phyloP scores from a whole-genome alignment of 2,329 filamentous ascomycete species.

The Fusarium sp. region DNA sequence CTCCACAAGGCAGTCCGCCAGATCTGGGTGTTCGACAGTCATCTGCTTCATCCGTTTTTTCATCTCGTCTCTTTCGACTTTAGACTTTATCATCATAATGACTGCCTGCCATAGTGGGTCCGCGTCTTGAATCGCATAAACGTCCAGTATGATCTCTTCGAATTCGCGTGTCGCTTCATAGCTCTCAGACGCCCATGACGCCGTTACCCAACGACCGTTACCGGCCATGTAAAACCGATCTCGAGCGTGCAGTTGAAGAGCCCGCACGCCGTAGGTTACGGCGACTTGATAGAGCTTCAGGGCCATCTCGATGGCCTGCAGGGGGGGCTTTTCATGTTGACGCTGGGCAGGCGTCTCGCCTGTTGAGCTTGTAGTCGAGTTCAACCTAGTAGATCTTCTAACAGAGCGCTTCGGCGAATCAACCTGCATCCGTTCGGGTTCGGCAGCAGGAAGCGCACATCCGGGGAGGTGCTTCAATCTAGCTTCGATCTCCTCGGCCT shows the following conservation, averaged over 20 bases:
- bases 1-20: slow-evolving; percentile 16
- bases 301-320: slow-evolving; percentile 12
- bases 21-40: slow-evolving; percentile 11
- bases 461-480: slow-evolving; percentile 14
- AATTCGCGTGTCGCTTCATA: slow-evolving; percentile 25
- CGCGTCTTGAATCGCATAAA: slow-evolving; percentile 13
- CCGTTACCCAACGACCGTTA: neutral
- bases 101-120: slow-evolving; percentile 26
- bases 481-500: slow-evolving; percentile 16
- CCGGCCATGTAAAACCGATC: slow-evolving; percentile 48
- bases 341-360: neutral
- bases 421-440: neutral
- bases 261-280: slow-evolving; percentile 50
- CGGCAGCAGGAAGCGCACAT: neutral
- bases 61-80: slow-evolving; percentile 1
- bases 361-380: neutral
- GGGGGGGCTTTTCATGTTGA: neutral
- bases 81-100: slow-evolving; percentile 24
- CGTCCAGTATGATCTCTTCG: slow-evolving; percentile 18
- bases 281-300: slow-evolving; percentile 52
- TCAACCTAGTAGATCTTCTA: slow-evolving; percentile 16
- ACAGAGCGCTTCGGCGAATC: neutral
- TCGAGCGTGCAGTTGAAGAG: slow-evolving; percentile 48
- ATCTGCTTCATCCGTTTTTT: slow-evolving; percentile 21
- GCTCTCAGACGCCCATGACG: neutral